Evolutionary conservation across 164 flowering plant species (phyloP), one percentile per base, ranked within the genome.

Genomic region (Chimonanthus salicifolius): DNA sequence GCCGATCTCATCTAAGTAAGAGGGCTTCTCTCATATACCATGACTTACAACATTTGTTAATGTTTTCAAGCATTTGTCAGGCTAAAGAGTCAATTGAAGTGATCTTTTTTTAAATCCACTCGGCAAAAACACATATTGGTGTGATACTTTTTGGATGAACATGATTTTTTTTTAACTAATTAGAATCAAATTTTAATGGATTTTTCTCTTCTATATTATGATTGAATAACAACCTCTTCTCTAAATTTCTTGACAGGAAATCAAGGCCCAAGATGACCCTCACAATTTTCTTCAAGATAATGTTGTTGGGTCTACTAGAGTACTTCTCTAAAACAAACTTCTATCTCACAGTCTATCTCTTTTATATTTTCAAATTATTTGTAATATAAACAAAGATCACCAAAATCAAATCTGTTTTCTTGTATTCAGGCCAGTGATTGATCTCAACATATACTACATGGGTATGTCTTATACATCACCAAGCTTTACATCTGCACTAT

Each of bases 391-490:
- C 6, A 47, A 47, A 20, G 47, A 68, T n/a, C 16, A n/a, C 67
- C 21, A 20, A 47, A 1, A 33, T 33, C 33, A 33, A 33, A 33
- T 33, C 33, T 33, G 33, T 33, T 33, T 47, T 21, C 6, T 33
- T 4, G 15, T 8, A 54, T 33, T 48, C 85, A 94, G 98, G 88
- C 97, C 97, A 43, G 95, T 92, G 80, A 70, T 94, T 10, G 95
- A 91, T 83, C 98, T 91, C 71, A 91, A 94, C 79, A 74, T 94
- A 49, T 94, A 91, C 81, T 86, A 85, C 67, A 58, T 85, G 68
- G 96, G 97, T 43, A 76, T 94, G 92, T 80, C 85, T 74, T 77
- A 77, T 69, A 92, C 98, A 3, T 84, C 97, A 9, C 92, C 99
- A 67, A 91, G 94, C 8, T 87, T 88, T 77, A 79, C 93, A 1